These are phyloP conservation scores for Lactarius tabidus DNA, from an alignment of 768 basidiomycete genomes.

Conservation along the genomic window DNA sequence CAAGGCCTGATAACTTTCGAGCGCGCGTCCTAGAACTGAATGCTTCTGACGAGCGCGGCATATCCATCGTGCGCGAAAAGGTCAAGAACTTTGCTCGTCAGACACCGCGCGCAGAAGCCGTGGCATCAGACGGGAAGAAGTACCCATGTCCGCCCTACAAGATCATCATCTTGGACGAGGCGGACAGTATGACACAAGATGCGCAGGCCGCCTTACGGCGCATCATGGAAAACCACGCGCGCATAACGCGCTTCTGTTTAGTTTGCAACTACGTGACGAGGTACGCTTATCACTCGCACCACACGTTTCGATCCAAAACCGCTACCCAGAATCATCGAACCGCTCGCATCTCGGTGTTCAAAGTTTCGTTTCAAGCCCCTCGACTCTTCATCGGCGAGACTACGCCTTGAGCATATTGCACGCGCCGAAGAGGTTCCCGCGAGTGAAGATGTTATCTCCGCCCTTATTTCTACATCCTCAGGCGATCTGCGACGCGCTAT, in stretches of 20 bases:
- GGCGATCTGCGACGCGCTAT: constrained; percentile 97
- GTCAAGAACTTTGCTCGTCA: constrained; percentile 97
- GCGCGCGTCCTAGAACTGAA: constrained; percentile 94
- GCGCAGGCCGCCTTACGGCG: constrained; percentile 93
- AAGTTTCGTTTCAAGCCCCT: constrained; percentile 98
- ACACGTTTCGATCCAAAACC: neutral
- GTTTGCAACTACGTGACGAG: constrained; percentile 99
- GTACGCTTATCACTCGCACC: constrained; percentile 40
- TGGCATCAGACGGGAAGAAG: constrained; percentile 68
- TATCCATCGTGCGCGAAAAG: constrained; percentile 94
- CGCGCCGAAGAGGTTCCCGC: constrained; percentile 64
- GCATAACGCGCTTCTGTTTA: constrained; percentile 95
- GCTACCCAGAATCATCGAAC: constrained; percentile 84
- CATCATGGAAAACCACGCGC: constrained; percentile 99
- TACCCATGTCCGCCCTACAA: constrained; percentile 99
- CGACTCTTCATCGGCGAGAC: constrained; percentile 68
- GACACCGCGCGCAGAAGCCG: constrained; percentile 74
- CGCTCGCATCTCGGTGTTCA: constrained; percentile 95
- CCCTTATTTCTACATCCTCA: constrained; percentile 74
- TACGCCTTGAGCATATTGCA: constrained; percentile 78
- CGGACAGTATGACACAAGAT: constrained; percentile 99
- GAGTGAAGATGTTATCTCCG: constrained; percentile 53
- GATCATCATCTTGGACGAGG: constrained; percentile 97
- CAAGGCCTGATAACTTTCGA: constrained; percentile 89
- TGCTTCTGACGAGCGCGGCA: constrained; percentile 98